These are phyloP conservation scores for Colletotrichum lini DNA, from an alignment of 2,329 filamentous ascomycete genomes.

Conservation along the genomic window DNA sequence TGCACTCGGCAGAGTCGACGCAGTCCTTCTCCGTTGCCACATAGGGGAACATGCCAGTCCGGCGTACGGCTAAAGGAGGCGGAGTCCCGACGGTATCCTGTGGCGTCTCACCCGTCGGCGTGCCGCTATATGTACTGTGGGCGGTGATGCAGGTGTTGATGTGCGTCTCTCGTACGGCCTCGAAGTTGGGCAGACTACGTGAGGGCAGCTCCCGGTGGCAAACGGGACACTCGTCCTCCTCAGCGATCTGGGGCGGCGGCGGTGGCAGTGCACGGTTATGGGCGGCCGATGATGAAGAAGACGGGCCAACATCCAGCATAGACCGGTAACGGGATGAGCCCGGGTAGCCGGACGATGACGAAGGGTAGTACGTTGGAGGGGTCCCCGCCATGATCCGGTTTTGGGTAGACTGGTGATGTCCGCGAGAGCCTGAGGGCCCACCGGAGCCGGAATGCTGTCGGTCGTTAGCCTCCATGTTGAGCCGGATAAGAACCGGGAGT, in stretches of 20 bases:
- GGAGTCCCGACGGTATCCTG: slow-evolving; percentile 45
- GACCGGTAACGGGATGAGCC: slow-evolving; percentile 48
- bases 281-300: slow-evolving; percentile 54
- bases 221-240: slow-evolving; percentile 86
- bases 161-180: slow-evolving; percentile 69
- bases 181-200: slow-evolving; percentile 65
- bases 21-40: slow-evolving; percentile 77
- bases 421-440: slow-evolving; percentile 47
- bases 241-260: slow-evolving; percentile 67
- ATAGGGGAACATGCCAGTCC: slow-evolving; percentile 76
- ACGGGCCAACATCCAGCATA: slow-evolving; percentile 50
- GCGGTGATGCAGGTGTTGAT: slow-evolving; percentile 70
- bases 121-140: slow-evolving; percentile 65
- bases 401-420: slow-evolving; percentile 53
- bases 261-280: slow-evolving; percentile 57
- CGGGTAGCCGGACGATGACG: slow-evolving; percentile 44
- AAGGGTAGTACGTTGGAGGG: slow-evolving; percentile 53
- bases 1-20: slow-evolving; percentile 77
- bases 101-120: slow-evolving; percentile 45
- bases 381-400: slow-evolving; percentile 59
- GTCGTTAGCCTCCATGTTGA: slow-evolving; percentile 34
- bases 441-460: slow-evolving; percentile 47
- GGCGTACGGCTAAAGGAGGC: slow-evolving; percentile 56
- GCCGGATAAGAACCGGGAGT: neutral
- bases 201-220: slow-evolving; percentile 81